Evolutionary conservation across 1,139 yeast genomes (phyloP).

Genomic region (Nakaseomyces kungkrabaensis): DNA sequence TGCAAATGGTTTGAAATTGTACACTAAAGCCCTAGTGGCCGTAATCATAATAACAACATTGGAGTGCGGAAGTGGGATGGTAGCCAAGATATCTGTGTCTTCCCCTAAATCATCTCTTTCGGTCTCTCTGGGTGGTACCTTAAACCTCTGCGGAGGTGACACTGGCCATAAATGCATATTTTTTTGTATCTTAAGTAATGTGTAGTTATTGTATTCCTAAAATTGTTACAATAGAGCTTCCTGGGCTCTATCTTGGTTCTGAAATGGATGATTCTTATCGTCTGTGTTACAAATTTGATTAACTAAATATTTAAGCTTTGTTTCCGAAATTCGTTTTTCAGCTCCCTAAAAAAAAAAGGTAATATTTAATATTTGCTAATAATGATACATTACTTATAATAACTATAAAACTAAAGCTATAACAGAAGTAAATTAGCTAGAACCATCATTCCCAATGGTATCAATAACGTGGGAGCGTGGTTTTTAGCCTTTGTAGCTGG

Average conservation of each 20-base stretch:
- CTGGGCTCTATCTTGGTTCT: too few species aligned
- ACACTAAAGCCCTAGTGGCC: slow-evolving; percentile 21
- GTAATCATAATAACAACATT: slow-evolving; percentile 23
- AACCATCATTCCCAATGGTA: background rate
- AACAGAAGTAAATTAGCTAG: background rate
- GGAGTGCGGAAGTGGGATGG: slow-evolving; percentile 15
- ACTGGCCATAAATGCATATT: slow-evolving; percentile 23
- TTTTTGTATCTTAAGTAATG: background rate
- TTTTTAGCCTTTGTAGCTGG: background rate
- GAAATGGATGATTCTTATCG: too few species aligned
- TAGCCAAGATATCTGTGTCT: slow-evolving; percentile 15
- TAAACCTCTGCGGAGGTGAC: slow-evolving; percentile 19
- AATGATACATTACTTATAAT: too few species aligned
- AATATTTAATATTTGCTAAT: too few species aligned
- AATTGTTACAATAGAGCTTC: too few species aligned
- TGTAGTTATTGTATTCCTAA: too few species aligned
- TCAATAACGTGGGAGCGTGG: background rate
- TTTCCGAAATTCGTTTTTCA: too few species aligned
- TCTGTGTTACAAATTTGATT: too few species aligned
- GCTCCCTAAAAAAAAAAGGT: too few species aligned
- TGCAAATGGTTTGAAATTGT: slow-evolving; percentile 32
- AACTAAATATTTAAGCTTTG: too few species aligned
- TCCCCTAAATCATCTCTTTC: slow-evolving; percentile 4
- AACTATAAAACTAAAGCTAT: background rate
- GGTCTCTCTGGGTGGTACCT: slow-evolving; percentile 4